Evolutionary conservation across 2,329 filamentous ascomycete genomes (phyloP).

Genomic region (Aspergillus spinulosporus): DNA sequence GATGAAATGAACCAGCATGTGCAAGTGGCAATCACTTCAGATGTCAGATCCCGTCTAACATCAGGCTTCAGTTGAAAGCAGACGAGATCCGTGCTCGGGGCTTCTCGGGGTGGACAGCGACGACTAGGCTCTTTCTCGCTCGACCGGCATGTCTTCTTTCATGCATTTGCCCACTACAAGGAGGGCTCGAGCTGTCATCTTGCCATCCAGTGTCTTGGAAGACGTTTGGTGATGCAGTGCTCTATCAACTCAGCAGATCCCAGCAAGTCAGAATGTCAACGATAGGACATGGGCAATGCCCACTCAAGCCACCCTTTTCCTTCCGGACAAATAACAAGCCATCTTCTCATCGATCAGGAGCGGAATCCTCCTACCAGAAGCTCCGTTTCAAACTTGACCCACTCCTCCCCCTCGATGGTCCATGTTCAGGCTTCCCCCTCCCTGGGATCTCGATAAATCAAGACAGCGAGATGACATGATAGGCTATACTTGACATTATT

Average conservation of each 20-base stretch:
- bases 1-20: conserved; percentile 1
- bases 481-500: not conserved
- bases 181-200: not conserved
- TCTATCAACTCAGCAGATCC: not conserved
- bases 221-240: not conserved
- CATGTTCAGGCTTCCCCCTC: not conserved
- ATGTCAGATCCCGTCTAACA: not conserved
- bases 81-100: not conserved
- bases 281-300: conserved; percentile 4
- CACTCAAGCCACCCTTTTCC: conserved; percentile 6
- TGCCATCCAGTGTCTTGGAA: not conserved
- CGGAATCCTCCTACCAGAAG: not conserved
- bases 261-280: not conserved
- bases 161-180: too few species aligned
- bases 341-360: not conserved
- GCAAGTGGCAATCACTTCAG: not conserved
- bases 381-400: conserved; percentile 2
- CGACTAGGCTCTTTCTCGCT: not conserved
- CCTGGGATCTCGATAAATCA: not conserved
- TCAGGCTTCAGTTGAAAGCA: not conserved
- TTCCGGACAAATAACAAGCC: not conserved
- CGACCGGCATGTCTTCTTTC: not conserved
- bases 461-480: not conserved
- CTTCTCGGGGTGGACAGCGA: not conserved
- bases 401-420: not conserved